These are phyloP conservation scores for Epicoccum sorghinum DNA, from an alignment of 2,329 filamentous ascomycete species.

Conservation along the genomic window DNA sequence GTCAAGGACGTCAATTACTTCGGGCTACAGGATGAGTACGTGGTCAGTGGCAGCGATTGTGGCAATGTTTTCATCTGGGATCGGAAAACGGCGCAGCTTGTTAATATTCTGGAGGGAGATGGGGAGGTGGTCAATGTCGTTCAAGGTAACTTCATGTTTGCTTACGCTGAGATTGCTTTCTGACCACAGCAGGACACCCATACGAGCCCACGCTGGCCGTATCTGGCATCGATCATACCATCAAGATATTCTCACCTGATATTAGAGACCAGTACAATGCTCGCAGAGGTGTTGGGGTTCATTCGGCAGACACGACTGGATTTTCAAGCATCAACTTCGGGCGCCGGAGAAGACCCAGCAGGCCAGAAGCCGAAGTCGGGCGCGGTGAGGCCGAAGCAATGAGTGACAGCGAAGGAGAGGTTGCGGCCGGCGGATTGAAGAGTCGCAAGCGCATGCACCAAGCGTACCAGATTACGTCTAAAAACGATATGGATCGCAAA, in stretches of 20 bases:
- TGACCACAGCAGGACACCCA: constrained; percentile 59
- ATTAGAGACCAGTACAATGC: constrained; percentile 63
- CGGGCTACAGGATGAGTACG: constrained; percentile 70
- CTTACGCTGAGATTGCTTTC: neutral
- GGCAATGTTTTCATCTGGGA: constrained; percentile 75
- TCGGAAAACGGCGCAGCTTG: constrained; percentile 63
- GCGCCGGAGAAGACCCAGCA: constrained; percentile 21
- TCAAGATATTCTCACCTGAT: constrained; percentile 72
- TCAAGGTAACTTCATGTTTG: constrained; percentile 52
- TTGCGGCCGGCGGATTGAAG: constrained; percentile 55
- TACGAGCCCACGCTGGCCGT: constrained; percentile 71
- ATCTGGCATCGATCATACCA: constrained; percentile 70
- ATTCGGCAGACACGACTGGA: constrained; percentile 51
- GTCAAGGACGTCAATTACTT: constrained; percentile 75
- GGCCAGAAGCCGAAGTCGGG: constrained; percentile 11
- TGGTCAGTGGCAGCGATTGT: constrained; percentile 70
- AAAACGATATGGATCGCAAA: constrained; percentile 66
- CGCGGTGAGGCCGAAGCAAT: constrained; percentile 11
- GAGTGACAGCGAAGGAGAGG: constrained; percentile 47
- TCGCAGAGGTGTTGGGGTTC: constrained; percentile 63
- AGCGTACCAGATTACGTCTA: constrained; percentile 65
- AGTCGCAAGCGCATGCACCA: constrained; percentile 66
- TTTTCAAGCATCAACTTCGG: constrained; percentile 50
- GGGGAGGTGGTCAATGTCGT: constrained; percentile 74
- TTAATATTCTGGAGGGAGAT: constrained; percentile 71